Base-by-base conservation (phyloP, 2,329 filamentous ascomycete species). In the Aspergillus puulaauensis region DNA sequence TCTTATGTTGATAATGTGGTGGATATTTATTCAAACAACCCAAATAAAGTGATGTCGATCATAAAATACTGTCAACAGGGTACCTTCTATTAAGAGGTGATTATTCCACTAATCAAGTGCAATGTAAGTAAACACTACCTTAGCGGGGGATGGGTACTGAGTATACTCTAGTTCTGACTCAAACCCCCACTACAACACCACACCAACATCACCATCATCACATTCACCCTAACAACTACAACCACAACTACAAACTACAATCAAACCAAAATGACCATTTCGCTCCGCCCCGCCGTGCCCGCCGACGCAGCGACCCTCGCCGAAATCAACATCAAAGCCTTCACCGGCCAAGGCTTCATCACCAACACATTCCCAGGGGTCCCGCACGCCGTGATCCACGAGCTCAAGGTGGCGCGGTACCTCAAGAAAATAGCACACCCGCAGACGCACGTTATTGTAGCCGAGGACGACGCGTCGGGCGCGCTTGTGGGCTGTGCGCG, bases 311-410 rank as follows among this genome's bases (percentile, higher is more conserved):
- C 73, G 11, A 67, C 59, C 17, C 68, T 84, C 24, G 73, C 69
- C 47, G 68, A 75, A 11, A 73, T 80, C 61, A 82, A 82, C 66
- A 69, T 79, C 59, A 71, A 74, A 11, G 78, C 79, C 44, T 84
- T 84, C 64, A 55, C 61, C 3, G 60, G 66, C 46, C 77, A 69
- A 39, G 75, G 74, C 39, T 57, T 72, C 3, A 68, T 82, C 40
- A 3, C 11, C n/a, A 59, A 60, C 43, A 39, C 52, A 1, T 63
- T 63, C 52, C 55, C 59, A 7, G 75, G 75, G 0, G 63, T 67
- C 15, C 44, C 62, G 2, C 60, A 64, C 3, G 19, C 66, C 6
- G 48, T 64, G 3, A 60, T 72, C 19, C 60, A 62, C 23, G 61
- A 62, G 1, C 76, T 79, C 65, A 80, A 80, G 73, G 48, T 62